A percentile compares a stretch with the other conserved stretches of the same genome.
Evolutionary conservation across 164 flowering plant genomes (phyloP).

Genomic region (Nelumbo lutea): DNA sequence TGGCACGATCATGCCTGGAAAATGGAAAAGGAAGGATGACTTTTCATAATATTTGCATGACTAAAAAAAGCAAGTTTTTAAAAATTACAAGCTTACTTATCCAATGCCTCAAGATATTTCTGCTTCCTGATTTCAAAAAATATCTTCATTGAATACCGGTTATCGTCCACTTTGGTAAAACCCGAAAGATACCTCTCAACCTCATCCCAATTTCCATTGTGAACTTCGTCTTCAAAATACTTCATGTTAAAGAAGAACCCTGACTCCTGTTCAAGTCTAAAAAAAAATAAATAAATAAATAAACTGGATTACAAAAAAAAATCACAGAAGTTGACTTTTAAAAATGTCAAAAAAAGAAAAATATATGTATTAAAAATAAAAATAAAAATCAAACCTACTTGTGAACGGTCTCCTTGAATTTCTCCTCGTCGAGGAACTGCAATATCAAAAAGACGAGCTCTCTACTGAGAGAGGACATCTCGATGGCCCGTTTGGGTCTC

Average conservation of each 20-base stretch:
- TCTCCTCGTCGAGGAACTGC: constrained; percentile 80
- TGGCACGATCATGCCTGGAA: constrained; percentile 67
- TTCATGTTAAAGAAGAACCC: constrained; percentile 91
- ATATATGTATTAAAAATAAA: not conserved
- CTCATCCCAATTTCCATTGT: constrained; percentile 82
- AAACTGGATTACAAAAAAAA: not conserved
- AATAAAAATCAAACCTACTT: constrained; percentile 34
- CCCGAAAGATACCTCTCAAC: constrained; percentile 83
- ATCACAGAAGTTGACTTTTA: not conserved
- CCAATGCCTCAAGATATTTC: constrained; percentile 90
- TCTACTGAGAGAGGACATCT: constrained; percentile 75
- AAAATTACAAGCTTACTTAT: constrained; percentile 44
- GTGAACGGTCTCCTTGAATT: constrained; percentile 45
- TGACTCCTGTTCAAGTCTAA: constrained; percentile 85
- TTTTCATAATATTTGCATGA: not conserved
- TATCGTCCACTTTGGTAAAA: constrained; percentile 78
- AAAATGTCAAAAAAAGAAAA: too few species aligned
- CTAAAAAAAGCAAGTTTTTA: not conserved
- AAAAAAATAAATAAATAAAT: not conserved
- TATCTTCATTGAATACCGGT: constrained; percentile 81
- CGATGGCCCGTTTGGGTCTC: constrained; percentile 9
- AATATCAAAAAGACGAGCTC: constrained; percentile 76
- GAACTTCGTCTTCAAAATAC: constrained; percentile 76
- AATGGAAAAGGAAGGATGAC: not conserved
- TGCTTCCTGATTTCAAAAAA: constrained; percentile 90